Evolutionary conservation across 2,329 filamentous ascomycete species (phyloP).

Genomic region (Venturia nashicola): DNA sequence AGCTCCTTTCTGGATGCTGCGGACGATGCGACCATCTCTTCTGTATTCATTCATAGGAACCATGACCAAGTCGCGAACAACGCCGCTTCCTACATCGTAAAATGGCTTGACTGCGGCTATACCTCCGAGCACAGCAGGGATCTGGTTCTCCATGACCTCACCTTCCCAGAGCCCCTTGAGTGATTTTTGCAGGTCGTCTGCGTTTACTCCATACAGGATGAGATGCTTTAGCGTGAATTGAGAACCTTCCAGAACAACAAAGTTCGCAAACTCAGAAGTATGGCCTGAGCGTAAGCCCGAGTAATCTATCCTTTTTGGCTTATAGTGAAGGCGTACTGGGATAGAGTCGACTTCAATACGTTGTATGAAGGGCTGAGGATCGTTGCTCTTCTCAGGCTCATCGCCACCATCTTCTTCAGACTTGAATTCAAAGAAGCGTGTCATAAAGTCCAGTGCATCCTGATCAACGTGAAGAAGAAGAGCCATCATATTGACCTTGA

Average conservation of each 20-base stretch:
- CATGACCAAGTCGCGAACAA: slow-evolving; percentile 69
- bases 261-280: slow-evolving; percentile 98
- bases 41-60: slow-evolving; percentile 86
- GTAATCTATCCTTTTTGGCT: slow-evolving; percentile 96
- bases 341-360: slow-evolving; percentile 77
- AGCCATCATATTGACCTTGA: slow-evolving; percentile 68
- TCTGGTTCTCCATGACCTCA: slow-evolving; percentile 78
- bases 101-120: slow-evolving; percentile 81
- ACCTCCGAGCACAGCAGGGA: slow-evolving; percentile 78
- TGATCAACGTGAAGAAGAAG: slow-evolving; percentile 91
- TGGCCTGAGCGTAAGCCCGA: slow-evolving; percentile 81
- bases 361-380: slow-evolving; percentile 60
- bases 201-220: slow-evolving; percentile 83
- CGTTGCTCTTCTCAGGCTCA: not conserved
- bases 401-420: slow-evolving; percentile 42
- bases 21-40: slow-evolving; percentile 85
- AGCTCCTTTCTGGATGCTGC: slow-evolving; percentile 84
- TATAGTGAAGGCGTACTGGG: slow-evolving; percentile 83
- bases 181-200: slow-evolving; percentile 82
- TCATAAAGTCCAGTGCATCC: slow-evolving; percentile 93
- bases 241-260: slow-evolving; percentile 80
- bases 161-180: slow-evolving; percentile 96
- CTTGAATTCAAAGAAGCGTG: slow-evolving; percentile 95
- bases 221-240: slow-evolving; percentile 77
- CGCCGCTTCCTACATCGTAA: slow-evolving; percentile 67